Evolutionary conservation across 305 asterid species (phyloP), one percentile per base, ranked within the genome.

Genomic region (Lippia alba): DNA sequence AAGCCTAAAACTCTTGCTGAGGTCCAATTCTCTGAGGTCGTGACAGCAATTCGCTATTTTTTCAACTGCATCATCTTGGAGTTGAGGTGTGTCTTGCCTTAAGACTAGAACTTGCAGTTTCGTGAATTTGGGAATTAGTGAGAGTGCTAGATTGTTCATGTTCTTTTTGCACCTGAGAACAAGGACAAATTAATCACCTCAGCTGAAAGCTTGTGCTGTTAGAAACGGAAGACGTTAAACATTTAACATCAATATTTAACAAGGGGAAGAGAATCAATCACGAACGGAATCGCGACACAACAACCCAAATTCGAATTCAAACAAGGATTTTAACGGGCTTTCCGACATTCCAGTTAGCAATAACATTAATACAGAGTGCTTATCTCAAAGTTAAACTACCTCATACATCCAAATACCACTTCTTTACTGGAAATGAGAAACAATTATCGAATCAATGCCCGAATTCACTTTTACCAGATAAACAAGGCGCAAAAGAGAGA

Each of bases 1-100:
- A 1, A 95, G 96, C 62, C 82, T 77, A 66, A 87, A 84, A 70
- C 99, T 95, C 82, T 95, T 95, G 79, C 98, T 95, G n/a, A 95
- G 86, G 75, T 95, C 98, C 83, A 95, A 83, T 61, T 95, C 99
- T 66, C 75, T 84, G 15, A 95, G 83, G 45, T 95, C 99, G 51
- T 63, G 94, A 55, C 98, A 95, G 72, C 82, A 49, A 10, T 66
- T 78, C 49, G 98, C 86, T 20, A 95, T 87, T 67, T 66, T 77
- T 59, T 95, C 97, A 0, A 92, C 85, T 3, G 93, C 90, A 4
- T 81, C 81, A 12, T 95, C 99, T 62, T 77, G 79, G 24, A 95
- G 96, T 40, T 95, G 99, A 1, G 98, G 96, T 32, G 71, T 71
- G 58, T 86, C 96, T 81, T 92, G 99, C 69, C 98, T 86, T 60